phyloP scores from a whole-genome alignment of 306 rosid genomes.

The Elaeagnus macrophylla region DNA sequence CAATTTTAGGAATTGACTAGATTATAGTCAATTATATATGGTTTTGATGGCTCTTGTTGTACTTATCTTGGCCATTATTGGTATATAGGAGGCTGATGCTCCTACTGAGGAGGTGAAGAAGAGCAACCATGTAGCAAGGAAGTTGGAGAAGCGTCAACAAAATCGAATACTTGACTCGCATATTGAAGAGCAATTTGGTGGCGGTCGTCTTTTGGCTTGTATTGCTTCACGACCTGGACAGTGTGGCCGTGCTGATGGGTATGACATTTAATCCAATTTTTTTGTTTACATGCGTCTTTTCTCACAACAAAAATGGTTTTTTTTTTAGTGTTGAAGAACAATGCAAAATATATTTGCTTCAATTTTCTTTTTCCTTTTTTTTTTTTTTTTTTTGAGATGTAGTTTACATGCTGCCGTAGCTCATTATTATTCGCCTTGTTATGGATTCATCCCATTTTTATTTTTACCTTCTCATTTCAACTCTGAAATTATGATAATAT shows the following conservation, averaged over 20 bases:
- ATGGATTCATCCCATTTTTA: too few relatives aligned
- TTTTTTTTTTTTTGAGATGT: too few relatives aligned
- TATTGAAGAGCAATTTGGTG: constrained; percentile 50
- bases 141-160: constrained; percentile 45
- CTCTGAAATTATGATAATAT: not conserved
- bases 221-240: constrained; percentile 62
- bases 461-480: too few relatives aligned
- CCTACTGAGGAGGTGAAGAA: constrained; percentile 44
- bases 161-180: constrained; percentile 34
- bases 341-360: too few relatives aligned
- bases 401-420: too few relatives aligned
- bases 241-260: constrained; percentile 61
- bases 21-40: too few relatives aligned
- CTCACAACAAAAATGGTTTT: too few relatives aligned
- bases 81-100: constrained; percentile 34
- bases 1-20: too few relatives aligned
- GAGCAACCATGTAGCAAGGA: constrained; percentile 43
- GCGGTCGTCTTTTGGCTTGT: constrained; percentile 52
- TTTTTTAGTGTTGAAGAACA: not conserved
- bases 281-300: not conserved
- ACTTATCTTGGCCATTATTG: not conserved
- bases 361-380: too few relatives aligned
- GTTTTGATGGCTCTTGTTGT: not conserved
- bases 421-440: too few relatives aligned
- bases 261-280: constrained; percentile 1